phyloP scores from a whole-genome alignment of 2,329 filamentous ascomycete species.

The Chrysoporthe puriensis region DNA sequence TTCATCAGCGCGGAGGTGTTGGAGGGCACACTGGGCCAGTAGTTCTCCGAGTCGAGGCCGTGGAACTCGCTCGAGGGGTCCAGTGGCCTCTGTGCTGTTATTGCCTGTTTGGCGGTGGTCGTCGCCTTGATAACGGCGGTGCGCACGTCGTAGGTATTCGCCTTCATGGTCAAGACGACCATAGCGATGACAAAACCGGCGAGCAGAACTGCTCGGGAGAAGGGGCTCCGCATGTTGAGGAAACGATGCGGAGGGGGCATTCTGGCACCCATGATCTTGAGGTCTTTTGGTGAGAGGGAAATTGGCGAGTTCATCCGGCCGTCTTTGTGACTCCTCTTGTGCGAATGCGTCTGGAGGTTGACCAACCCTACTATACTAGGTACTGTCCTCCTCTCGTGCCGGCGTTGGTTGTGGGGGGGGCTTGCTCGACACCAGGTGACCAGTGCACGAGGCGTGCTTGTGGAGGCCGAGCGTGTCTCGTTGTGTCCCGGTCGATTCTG shows the following conservation, averaged over 20 bases:
- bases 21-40: constrained; percentile 31
- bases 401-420: background rate
- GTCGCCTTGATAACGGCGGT: constrained; percentile 47
- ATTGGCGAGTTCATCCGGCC: constrained; percentile 29
- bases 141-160: constrained; percentile 46
- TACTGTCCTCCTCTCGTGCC: constrained; percentile 20
- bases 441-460: constrained; percentile 2
- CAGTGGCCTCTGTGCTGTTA: constrained; percentile 36
- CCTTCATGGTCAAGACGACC: constrained; percentile 45
- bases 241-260: constrained; percentile 41
- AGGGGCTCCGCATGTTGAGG: constrained; percentile 54
- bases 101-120: constrained; percentile 38
- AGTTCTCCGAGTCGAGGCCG: constrained; percentile 15
- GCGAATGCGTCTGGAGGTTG: constrained; percentile 17
- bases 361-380: constrained; percentile 23
- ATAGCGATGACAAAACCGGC: constrained; percentile 48
- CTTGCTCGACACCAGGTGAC: constrained; percentile 14
- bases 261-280: constrained; percentile 31
- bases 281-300: constrained; percentile 27
- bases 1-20: constrained; percentile 50
- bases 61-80: constrained; percentile 48
- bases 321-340: constrained; percentile 16
- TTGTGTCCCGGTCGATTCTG: background rate
- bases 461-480: background rate
- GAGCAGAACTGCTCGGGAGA: constrained; percentile 49